Evolutionary conservation across 1,284 basidiomycete genomes (phyloP), one percentile per base, ranked within the genome.

Genomic region (Agaricales sp.): DNA sequence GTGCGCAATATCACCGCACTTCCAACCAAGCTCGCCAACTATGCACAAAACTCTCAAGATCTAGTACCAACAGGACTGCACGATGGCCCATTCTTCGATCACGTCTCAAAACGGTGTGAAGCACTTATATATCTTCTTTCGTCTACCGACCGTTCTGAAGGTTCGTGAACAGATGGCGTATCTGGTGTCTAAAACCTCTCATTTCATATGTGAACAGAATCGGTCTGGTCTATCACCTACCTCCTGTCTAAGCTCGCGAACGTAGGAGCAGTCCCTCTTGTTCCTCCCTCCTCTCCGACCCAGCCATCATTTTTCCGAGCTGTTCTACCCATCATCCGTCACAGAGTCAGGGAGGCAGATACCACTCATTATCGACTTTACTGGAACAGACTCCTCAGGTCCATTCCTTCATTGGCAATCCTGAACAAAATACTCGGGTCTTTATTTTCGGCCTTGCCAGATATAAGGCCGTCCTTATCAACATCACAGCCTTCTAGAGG

Each of bases 11-110:
- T 81, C 8, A 64, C 78, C 43, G 68, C 75, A 8, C 64, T 89
- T 3, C 85, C 87, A 22, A 64, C 65, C 11, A 86, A 78, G 60
- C 74, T 85, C 12, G 80, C 85, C 13, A 92, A 92, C 39, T n/a
- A 6, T 61, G 69, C 71, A 3, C 59, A 77, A 43, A 67, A 62
- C 38, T 67, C 62, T 19, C 60, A 62, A 47, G 58, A 54, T 23
- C 55, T 59, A 19, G 58, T 77, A 4, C 79, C 80, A 0, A 30
- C 51, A n/a, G 61, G 58, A 12, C 64, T 88, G 35, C 71, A 78
- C 50, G 68, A 77, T 53, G 72, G 70, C 11, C 52, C 58, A 3
- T 87, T 82, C 61, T 74, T 77, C 57, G 68, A 71, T 48, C 57
- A 67, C 24, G 50, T 80, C 19, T 76, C 80, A 54, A 51, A 65